Evolutionary conservation across 192 early-diverging fungal genomes (phyloP).

Genomic region (Podila clonocystis): DNA sequence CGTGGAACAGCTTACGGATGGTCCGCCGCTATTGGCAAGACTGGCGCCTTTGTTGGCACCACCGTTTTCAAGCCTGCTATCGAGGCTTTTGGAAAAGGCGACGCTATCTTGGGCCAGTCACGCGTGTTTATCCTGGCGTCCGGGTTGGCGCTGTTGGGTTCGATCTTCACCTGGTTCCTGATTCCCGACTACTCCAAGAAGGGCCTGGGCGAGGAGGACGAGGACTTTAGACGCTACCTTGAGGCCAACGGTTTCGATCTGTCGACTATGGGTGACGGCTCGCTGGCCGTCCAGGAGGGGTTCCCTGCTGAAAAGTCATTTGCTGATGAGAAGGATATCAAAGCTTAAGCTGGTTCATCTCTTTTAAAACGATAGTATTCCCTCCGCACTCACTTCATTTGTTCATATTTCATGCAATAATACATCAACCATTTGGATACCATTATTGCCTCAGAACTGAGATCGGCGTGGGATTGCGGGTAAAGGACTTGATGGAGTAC

Average conservation of each 20-base stretch:
- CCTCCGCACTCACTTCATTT: no score
- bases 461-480: no score
- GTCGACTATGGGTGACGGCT: constrained; percentile 14
- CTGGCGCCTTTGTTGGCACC: constrained; percentile 53
- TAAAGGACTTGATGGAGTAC: no score
- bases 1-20: constrained; percentile 62
- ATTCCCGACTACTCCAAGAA: constrained; percentile 62
- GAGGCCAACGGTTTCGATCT: constrained; percentile 55
- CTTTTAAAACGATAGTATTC: no score
- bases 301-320: no score
- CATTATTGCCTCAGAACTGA: no score
- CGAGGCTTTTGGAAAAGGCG: constrained; percentile 38
- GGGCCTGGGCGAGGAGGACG: constrained; percentile 55
- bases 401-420: no score
- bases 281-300: no score
- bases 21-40: constrained; percentile 54
- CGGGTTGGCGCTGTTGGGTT: constrained; percentile 57
- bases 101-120: constrained; percentile 43
- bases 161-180: constrained; percentile 53
- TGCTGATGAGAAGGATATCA: no score
- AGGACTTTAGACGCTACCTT: constrained; percentile 59
- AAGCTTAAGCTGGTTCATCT: no score
- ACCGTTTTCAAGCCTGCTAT: constrained; percentile 56
- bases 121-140: constrained; percentile 59
- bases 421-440: no score